Evolutionary conservation across 805 yeast species (phyloP), one percentile per base, ranked within the genome.

Genomic region (Maudiozyma serrabonitensis): DNA sequence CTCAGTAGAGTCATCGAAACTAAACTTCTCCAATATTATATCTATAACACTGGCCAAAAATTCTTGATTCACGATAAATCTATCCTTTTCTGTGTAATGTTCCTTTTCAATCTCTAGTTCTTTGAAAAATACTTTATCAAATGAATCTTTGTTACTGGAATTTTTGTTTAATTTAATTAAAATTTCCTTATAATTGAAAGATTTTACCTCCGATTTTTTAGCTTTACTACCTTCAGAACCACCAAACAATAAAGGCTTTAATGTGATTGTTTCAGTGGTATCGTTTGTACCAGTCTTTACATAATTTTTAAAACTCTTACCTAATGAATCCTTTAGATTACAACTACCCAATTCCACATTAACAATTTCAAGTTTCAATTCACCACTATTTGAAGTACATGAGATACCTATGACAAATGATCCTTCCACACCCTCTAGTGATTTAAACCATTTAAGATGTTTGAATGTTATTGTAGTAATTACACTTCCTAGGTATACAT

Each of bases 301-400:
- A 15, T 54, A 50, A 15, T 42, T 50, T 19, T 51, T 55, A 41
- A 67, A 69, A 38, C 82, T 77, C 58, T 80, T 84, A 26, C 90
- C 90, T 28, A 87, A 62, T 12, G 86, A 79, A 56, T 85, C 89
- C 51, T 79, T 76, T 51, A 87, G 70, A 46, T 76, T 78, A 57
- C 87, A 86, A 37, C 77, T 67, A 5, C 93, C 95, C 35, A 81
- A 78, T 52, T 82, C 78, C 38, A 82, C 62, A 35, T 67, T 67
- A 37, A 65, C 55, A 6, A 66, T 53, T 46, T 66, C 69, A 40
- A 67, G 51, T 12, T 65, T 47, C 16, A 47, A 19, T 39, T 43
- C 47, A 12, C 50, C 50, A 38, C 50, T 47, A 23, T 46, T 47
- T 2, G 41, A 43, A 13, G 47, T 46, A 44, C 47, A 49, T 19